Evolutionary conservation across 2,329 filamentous ascomycete genomes (phyloP).

Genomic region (Sarocladium kiliense): DNA sequence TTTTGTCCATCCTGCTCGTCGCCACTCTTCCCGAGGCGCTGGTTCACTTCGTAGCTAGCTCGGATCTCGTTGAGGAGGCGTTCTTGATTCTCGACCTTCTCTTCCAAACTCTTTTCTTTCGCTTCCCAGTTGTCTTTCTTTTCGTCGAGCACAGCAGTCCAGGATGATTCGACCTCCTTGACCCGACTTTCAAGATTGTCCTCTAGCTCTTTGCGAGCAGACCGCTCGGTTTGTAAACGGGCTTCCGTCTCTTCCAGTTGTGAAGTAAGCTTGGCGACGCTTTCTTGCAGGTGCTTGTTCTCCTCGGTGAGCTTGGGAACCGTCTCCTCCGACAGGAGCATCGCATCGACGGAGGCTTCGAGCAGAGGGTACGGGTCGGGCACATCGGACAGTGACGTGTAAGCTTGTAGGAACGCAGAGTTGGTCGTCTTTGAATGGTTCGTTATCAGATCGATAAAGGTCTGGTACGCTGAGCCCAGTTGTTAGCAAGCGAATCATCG

Average conservation of each 20-base stretch:
- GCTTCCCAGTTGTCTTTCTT: conserved; percentile 95
- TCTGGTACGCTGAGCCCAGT: conserved; percentile 73
- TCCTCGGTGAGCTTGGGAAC: conserved; percentile 85
- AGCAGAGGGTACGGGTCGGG: conserved; percentile 95
- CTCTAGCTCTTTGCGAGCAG: conserved; percentile 69
- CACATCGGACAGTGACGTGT: conserved; percentile 89
- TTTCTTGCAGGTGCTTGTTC: conserved; percentile 80
- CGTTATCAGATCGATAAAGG: conserved; percentile 92
- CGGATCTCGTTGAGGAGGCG: conserved; percentile 89
- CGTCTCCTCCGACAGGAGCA: conserved; percentile 87
- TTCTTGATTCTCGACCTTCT: conserved; percentile 93
- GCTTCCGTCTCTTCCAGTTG: conserved; percentile 81
- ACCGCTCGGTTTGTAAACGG: conserved; percentile 72
- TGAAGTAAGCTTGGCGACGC: conserved; percentile 65
- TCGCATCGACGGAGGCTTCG: conserved; percentile 91
- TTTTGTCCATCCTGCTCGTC: conserved; percentile 53
- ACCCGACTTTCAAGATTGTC: conserved; percentile 71
- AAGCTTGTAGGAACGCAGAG: conserved; percentile 86
- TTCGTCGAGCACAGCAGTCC: conserved; percentile 84
- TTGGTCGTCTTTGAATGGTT: conserved; percentile 95
- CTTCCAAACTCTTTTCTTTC: conserved; percentile 84
- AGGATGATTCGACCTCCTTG: conserved; percentile 85
- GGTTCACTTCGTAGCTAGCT: conserved; percentile 93
- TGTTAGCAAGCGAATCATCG: not conserved
- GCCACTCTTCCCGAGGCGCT: conserved; percentile 73